A percentile compares a stretch with the other conserved stretches of the same genome.
Conservation (phyloP, 2,329 filamentous ascomycete species). For the Penicillium sp. region DNA sequence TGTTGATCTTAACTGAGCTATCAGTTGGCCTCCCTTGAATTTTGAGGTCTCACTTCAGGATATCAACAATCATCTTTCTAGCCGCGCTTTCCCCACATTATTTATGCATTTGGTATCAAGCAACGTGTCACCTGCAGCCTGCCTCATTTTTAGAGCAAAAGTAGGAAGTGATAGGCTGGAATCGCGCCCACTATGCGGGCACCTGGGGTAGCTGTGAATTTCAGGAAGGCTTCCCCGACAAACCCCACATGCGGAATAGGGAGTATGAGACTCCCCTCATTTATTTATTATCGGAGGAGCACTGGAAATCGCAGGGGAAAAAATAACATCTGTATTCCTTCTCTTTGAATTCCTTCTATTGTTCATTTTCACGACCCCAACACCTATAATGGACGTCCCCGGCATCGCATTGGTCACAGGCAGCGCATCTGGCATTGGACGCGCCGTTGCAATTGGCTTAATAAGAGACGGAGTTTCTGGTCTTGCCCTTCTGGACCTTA, state of each 20-base stretch:
- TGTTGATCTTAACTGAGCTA: too few relatives aligned
- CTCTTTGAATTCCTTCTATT: neutral
- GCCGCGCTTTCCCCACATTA: neutral
- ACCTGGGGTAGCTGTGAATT: neutral
- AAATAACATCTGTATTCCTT: neutral
- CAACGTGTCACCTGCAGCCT: neutral
- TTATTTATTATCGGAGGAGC: slow-evolving; percentile 1
- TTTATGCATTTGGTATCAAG: neutral
- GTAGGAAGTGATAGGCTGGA: neutral
- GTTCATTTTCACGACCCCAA: neutral
- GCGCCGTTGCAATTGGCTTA: slow-evolving; percentile 18
- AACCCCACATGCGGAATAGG: slow-evolving; percentile 11
- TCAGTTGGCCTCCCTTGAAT: too few relatives aligned
- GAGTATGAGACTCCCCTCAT: neutral
- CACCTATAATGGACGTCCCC: slow-evolving; percentile 19
- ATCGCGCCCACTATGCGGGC: neutral
- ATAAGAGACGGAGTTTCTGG: slow-evolving; percentile 21
- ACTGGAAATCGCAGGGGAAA: neutral
- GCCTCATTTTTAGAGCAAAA: neutral
- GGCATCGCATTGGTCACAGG: slow-evolving; percentile 25
- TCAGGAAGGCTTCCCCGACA: slow-evolving; percentile 26
- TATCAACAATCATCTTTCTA: neutral
- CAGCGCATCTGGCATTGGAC: slow-evolving; percentile 22
- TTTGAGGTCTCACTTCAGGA: too few relatives aligned
- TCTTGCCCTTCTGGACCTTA: slow-evolving; percentile 19